Evolutionary conservation across 1,284 basidiomycete genomes (phyloP).

Genomic region (Ceratobasidium sp.): DNA sequence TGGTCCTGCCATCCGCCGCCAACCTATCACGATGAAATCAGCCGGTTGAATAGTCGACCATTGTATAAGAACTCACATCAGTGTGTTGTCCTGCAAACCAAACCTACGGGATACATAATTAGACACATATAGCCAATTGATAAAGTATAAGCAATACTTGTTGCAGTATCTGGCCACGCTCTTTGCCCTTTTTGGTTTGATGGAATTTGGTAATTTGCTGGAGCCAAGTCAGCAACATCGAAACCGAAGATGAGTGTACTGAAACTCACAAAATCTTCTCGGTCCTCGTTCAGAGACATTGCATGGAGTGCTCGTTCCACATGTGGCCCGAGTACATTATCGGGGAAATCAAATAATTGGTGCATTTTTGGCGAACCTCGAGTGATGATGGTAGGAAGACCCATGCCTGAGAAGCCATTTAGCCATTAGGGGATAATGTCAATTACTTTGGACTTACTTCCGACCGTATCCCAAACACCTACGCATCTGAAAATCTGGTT

Average conservation of each 20-base stretch:
- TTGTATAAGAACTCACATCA: slow-evolving; percentile 56
- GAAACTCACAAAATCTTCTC: slow-evolving; percentile 66
- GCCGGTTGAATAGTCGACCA: not conserved
- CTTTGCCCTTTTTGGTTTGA: slow-evolving; percentile 60
- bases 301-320: slow-evolving; percentile 69
- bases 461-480: slow-evolving; percentile 76
- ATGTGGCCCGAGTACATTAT: slow-evolving; percentile 64
- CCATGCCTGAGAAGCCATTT: slow-evolving; percentile 52
- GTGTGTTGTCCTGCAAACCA: slow-evolving; percentile 72
- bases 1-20: slow-evolving; percentile 70
- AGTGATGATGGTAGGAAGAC: slow-evolving; percentile 67
- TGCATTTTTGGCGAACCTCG: slow-evolving; percentile 53
- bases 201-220: slow-evolving; percentile 68
- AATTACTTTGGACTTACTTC: slow-evolving; percentile 48
- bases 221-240: slow-evolving; percentile 12
- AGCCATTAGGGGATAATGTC: slow-evolving; percentile 6
- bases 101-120: slow-evolving; percentile 53
- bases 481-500: slow-evolving; percentile 57
- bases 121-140: slow-evolving; percentile 35
- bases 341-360: slow-evolving; percentile 67
- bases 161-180: slow-evolving; percentile 64
- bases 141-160: slow-evolving; percentile 55
- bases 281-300: slow-evolving; percentile 66
- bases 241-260: slow-evolving; percentile 7
- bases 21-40: slow-evolving; percentile 53